Percentiles rank a stretch among this genome's conserved stretches.
Conservation (phyloP, 176 grass and related monocot genomes). For the Lolium multiflorum region DNA sequence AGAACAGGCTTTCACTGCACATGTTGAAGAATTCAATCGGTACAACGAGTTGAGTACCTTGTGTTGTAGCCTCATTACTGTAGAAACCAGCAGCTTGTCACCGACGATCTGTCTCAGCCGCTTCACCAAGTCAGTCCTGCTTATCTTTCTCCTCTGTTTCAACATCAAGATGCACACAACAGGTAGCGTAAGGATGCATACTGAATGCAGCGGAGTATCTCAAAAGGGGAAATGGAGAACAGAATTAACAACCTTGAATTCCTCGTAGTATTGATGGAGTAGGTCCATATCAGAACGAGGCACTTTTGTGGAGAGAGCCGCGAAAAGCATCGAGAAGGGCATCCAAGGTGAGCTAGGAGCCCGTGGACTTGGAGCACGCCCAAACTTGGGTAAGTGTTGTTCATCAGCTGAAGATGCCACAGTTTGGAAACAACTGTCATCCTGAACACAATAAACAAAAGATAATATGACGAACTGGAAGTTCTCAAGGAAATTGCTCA, state of each 20-base stretch:
- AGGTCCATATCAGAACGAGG: constrained; percentile 65
- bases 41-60: constrained; percentile 45
- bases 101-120: constrained; percentile 65
- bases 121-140: constrained; percentile 62
- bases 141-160: constrained; percentile 72
- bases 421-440: constrained; percentile 4
- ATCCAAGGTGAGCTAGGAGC: constrained; percentile 74
- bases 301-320: constrained; percentile 75
- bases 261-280: constrained; percentile 66
- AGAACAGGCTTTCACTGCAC: too few relatives aligned
- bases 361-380: constrained; percentile 41
- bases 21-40: too few relatives aligned
- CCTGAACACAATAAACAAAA: constrained; percentile 43
- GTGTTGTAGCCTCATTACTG: constrained; percentile 66
- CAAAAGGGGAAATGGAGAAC: neutral
- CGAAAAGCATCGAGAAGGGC: constrained; percentile 87
- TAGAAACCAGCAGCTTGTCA: constrained; percentile 77
- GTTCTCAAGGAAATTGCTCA: neutral
- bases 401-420: constrained; percentile 31
- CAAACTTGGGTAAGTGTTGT: constrained; percentile 31
- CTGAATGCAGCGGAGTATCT: neutral
- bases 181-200: constrained; percentile 38
- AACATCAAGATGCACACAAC: constrained; percentile 26
- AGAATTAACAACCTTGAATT: constrained; percentile 69
- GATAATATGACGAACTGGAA: constrained; percentile 18